Evolutionary conservation across 305 asterid genomes (phyloP).

Genomic region (Striga hermonthica): DNA sequence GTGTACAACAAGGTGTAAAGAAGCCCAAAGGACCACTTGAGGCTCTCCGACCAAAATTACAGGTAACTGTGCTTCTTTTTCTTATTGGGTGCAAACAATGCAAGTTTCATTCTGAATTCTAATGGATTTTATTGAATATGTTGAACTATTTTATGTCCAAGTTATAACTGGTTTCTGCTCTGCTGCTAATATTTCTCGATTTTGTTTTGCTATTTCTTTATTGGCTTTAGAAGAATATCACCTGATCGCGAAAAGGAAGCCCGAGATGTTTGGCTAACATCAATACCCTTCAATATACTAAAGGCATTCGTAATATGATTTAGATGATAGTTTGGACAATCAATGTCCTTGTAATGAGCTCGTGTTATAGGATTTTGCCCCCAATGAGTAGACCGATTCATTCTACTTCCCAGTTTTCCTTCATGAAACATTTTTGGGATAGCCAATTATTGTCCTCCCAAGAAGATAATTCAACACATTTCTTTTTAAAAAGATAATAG

Average conservation of each 20-base stretch:
- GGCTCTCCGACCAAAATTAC: conserved; percentile 95
- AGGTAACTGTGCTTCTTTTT: conserved; percentile 43
- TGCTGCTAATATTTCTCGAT: not conserved
- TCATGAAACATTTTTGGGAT: too few species aligned
- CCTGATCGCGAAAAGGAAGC: conserved; percentile 12
- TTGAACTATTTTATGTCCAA: conserved; percentile 3
- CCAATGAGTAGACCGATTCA: too few species aligned
- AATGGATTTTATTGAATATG: not conserved
- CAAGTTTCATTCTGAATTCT: not conserved
- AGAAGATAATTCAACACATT: not conserved
- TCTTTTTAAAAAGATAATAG: too few species aligned
- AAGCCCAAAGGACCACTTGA: conserved; percentile 98
- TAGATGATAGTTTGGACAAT: too few species aligned
- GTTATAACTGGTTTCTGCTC: conserved; percentile 19
- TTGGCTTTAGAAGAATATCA: conserved; percentile 3
- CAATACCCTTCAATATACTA: not conserved
- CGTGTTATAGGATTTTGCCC: too few species aligned
- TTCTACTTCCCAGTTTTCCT: too few species aligned
- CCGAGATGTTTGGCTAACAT: not conserved
- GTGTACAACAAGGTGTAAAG: conserved; percentile 73
- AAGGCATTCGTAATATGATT: too few species aligned
- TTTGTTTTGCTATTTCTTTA: not conserved
- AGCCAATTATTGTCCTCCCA: too few species aligned
- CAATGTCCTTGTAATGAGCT: too few species aligned
- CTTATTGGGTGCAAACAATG: not conserved